Percentiles rank a stretch among this genome's conserved stretches.
These are phyloP conservation scores for Aspergillus viridinutans DNA, from an alignment of 2,329 filamentous ascomycete genomes.

Conservation along the genomic window DNA sequence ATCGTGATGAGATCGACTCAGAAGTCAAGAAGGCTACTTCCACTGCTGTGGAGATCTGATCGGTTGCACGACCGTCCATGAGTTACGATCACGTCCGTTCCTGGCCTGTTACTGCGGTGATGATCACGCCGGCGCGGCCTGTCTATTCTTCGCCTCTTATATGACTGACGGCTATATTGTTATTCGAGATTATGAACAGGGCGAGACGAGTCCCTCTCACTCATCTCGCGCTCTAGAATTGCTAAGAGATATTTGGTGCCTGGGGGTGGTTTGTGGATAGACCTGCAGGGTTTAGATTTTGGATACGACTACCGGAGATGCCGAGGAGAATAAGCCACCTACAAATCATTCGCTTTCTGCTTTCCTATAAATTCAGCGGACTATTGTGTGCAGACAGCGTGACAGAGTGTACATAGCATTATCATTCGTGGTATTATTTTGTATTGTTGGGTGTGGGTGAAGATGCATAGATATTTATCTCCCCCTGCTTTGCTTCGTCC, in stretches of 20 bases:
- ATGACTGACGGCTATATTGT: background rate
- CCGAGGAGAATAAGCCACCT: background rate
- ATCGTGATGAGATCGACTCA: conserved; percentile 16
- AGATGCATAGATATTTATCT: background rate
- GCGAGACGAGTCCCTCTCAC: background rate
- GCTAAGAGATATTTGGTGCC: background rate
- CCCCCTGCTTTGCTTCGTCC: background rate
- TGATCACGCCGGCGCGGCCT: background rate
- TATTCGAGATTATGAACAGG: background rate
- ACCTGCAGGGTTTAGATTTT: background rate
- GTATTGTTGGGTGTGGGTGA: background rate
- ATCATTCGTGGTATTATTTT: background rate
- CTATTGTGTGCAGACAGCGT: background rate
- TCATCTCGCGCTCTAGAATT: background rate
- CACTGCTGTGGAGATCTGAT: conserved; percentile 35
- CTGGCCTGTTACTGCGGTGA: background rate
- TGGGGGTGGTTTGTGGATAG: background rate
- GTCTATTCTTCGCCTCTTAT: background rate
- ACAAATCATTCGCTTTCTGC: background rate
- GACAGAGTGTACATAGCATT: background rate
- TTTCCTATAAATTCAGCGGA: background rate
- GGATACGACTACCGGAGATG: background rate
- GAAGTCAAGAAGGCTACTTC: conserved; percentile 23
- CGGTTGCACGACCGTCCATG: background rate
- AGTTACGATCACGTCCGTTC: background rate